phyloP scores from a whole-genome alignment of 768 basidiomycete species.

The Trametopsis cervina region DNA sequence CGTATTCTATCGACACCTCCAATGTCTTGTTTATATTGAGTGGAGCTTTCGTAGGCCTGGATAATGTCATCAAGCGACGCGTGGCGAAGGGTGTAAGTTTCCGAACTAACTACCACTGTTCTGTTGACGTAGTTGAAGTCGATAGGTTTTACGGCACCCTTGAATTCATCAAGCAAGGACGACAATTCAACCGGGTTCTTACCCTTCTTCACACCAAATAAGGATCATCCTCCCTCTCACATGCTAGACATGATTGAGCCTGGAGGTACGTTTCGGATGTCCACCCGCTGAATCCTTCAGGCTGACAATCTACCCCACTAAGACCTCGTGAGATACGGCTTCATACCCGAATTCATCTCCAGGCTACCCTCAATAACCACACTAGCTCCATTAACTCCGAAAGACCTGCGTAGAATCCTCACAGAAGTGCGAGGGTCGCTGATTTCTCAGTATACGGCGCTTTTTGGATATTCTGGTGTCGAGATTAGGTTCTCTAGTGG shows the following conservation, averaged over 20 bases:
- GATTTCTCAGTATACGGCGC: constrained; percentile 80
- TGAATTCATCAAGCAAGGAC: constrained; percentile 33
- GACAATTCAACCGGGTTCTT: constrained; percentile 28
- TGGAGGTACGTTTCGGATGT: constrained; percentile 47
- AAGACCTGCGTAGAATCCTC: constrained; percentile 84
- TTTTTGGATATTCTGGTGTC: constrained; percentile 78
- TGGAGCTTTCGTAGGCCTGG: constrained; percentile 92
- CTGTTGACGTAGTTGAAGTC: constrained; percentile 41
- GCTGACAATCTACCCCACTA: background rate
- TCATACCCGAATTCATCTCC: constrained; percentile 94
- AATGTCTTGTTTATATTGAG: constrained; percentile 94
- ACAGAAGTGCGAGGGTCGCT: constrained; percentile 90
- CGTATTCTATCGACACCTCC: constrained; percentile 75
- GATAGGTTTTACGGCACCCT: constrained; percentile 73
- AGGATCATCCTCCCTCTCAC: constrained; percentile 40
- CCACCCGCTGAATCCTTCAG: background rate
- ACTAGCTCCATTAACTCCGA: constrained; percentile 67
- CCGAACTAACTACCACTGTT: background rate
- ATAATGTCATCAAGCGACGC: constrained; percentile 71
- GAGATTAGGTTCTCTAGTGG: constrained; percentile 82
- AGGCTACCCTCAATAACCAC: constrained; percentile 90
- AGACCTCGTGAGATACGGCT: constrained; percentile 32
- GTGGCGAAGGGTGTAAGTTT: constrained; percentile 78
- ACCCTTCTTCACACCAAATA: constrained; percentile 78
- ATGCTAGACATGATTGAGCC: constrained; percentile 69